These are phyloP conservation scores for Ogataea pignaliae DNA, from an alignment of 805 yeast genomes.

Conservation along the genomic window DNA sequence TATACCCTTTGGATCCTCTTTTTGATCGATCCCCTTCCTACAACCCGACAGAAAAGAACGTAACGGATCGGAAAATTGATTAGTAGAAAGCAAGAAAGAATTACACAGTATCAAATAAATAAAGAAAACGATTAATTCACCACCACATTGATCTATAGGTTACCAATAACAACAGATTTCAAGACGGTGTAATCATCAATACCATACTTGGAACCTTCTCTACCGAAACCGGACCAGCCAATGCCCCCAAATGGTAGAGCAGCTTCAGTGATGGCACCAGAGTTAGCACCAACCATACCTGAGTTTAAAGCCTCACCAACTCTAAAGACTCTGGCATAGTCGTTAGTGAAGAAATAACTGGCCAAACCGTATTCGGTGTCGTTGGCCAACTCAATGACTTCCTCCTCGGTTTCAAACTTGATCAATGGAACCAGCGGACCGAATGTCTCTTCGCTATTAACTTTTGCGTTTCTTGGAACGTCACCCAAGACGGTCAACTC, in stretches of 20 bases:
- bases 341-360: conserved; percentile 63
- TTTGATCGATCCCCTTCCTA: too few species aligned
- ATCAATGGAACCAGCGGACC: conserved; percentile 77
- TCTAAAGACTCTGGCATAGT: conserved; percentile 49
- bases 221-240: conserved; percentile 74
- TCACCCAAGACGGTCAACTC: conserved; percentile 65
- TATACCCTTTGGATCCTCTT: too few species aligned
- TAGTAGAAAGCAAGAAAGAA: too few species aligned
- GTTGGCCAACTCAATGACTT: conserved; percentile 60
- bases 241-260: conserved; percentile 77
- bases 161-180: conserved; percentile 59
- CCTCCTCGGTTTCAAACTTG: conserved; percentile 59
- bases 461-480: conserved; percentile 52
- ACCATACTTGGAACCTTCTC: conserved; percentile 77
- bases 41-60: too few species aligned
- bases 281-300: conserved; percentile 82
- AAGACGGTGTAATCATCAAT: conserved; percentile 65
- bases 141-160: not conserved
- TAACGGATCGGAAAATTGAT: too few species aligned
- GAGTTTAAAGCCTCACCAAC: conserved; percentile 65
- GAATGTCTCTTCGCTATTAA: conserved; percentile 70
- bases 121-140: too few species aligned
- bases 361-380: conserved; percentile 70
- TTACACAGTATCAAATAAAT: too few species aligned
- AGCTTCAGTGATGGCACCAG: conserved; percentile 67